phyloP scores from a whole-genome alignment of 225 moss, liverwort and hornwort genomes.

The Physcomitrium patens region DNA sequence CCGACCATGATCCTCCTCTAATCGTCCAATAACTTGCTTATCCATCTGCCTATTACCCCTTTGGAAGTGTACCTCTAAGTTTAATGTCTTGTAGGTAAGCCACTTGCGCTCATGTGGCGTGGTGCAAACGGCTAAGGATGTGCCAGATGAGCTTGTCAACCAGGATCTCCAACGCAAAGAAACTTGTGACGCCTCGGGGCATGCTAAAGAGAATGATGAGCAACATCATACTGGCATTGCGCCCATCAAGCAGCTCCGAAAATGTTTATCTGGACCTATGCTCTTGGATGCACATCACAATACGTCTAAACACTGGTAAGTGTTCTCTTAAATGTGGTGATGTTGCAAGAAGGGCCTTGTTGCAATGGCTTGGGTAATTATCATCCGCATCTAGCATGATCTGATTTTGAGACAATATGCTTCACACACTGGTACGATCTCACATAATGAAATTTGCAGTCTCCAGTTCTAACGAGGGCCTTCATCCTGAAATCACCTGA shows the following conservation, averaged over 20 bases:
- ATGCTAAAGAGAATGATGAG: conserved; percentile 17
- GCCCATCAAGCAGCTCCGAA: conserved; percentile 53
- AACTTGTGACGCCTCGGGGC: background rate
- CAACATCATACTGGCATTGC: conserved; percentile 29
- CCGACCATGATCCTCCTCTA: too few relatives aligned
- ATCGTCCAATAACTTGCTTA: too few relatives aligned
- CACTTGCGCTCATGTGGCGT: conserved; percentile 63
- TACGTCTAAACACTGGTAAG: conserved; percentile 40
- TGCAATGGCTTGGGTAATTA: too few relatives aligned
- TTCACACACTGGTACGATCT: too few relatives aligned
- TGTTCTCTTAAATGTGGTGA: background rate
- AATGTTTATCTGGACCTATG: conserved; percentile 62
- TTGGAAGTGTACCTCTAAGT: background rate
- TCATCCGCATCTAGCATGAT: too few relatives aligned
- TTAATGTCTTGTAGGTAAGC: conserved; percentile 39
- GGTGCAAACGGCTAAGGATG: conserved; percentile 46
- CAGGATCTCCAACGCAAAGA: conserved; percentile 18
- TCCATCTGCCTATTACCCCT: background rate
- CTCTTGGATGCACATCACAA: conserved; percentile 36
- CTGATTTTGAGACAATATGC: too few relatives aligned
- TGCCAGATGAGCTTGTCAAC: conserved; percentile 28
- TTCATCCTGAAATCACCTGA: background rate
- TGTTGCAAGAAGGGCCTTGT: too few relatives aligned
- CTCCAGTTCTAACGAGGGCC: background rate
- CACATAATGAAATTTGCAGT: too few relatives aligned